Percentiles rank a stretch among this genome's conserved stretches.
These are phyloP conservation scores for Neonectria magnoliae DNA, from an alignment of 2,329 filamentous ascomycete species.

Conservation along the genomic window DNA sequence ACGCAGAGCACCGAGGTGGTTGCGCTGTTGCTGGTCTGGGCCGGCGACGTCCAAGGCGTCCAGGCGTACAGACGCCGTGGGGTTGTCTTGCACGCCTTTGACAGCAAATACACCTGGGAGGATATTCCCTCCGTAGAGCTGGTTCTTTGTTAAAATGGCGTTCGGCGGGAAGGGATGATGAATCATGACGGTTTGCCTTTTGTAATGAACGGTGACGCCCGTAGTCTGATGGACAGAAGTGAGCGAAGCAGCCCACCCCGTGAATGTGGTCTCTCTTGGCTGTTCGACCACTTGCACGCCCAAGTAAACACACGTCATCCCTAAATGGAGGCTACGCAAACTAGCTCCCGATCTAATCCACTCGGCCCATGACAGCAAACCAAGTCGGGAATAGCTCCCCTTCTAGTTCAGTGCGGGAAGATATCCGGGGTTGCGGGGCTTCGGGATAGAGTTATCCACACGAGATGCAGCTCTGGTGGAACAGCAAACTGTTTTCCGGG, in stretches of 20 bases:
- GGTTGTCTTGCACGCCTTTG: not conserved
- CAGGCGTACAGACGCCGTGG: not conserved
- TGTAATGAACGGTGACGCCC: not conserved
- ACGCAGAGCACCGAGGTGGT: not conserved
- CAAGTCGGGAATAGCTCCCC: not conserved
- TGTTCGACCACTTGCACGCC: not conserved
- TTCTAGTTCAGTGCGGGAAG: conserved; percentile 4
- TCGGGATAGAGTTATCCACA: conserved; percentile 15
- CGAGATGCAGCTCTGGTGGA: not conserved
- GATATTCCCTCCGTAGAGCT: not conserved
- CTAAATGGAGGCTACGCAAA: not conserved
- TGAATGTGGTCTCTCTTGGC: not conserved
- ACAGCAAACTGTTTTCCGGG: conserved; percentile 19
- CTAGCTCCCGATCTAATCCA: not conserved
- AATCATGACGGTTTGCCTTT: not conserved
- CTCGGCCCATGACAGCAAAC: not conserved
- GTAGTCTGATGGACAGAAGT: not conserved
- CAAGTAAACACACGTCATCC: not conserved
- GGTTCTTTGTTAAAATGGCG: not conserved
- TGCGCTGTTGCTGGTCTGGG: not conserved
- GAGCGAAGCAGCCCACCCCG: not conserved
- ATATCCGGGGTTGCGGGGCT: conserved; percentile 11
- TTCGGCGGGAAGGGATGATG: not conserved
- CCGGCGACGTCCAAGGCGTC: not conserved
- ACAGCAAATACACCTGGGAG: not conserved